Percentiles rank a stretch among this genome's conserved stretches.
phyloP scores from a whole-genome alignment of 352 stramenopile species.

The Phytophthora sojae region DNA sequence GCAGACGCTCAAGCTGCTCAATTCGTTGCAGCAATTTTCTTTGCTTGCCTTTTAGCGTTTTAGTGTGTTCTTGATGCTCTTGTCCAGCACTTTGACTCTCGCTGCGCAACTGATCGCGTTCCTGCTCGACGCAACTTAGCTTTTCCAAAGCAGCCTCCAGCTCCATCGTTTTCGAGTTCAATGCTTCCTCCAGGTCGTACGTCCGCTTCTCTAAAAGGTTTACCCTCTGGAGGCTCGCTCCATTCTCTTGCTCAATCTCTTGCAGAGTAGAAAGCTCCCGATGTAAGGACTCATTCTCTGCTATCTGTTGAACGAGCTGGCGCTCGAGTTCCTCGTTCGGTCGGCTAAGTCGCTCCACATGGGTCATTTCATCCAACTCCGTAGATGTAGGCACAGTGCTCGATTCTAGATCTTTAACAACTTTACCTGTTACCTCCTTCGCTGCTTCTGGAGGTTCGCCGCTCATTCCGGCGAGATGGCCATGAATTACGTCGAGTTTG shows the following conservation, averaged over 20 bases:
- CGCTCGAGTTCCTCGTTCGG: conserved; percentile 52
- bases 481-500: background rate
- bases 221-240: conserved; percentile 58
- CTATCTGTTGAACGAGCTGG: conserved; percentile 38
- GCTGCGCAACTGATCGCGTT: conserved; percentile 47
- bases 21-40: conserved; percentile 38
- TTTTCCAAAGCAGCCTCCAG: conserved; percentile 30
- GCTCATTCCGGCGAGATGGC: background rate
- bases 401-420: background rate
- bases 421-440: conserved; percentile 2
- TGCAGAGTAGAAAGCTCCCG: conserved; percentile 46
- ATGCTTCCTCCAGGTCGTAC: conserved; percentile 48
- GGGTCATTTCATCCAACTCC: conserved; percentile 53
- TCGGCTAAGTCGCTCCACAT: conserved; percentile 59
- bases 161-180: conserved; percentile 38
- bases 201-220: conserved; percentile 63
- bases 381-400: conserved; percentile 23
- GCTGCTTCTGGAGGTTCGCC: background rate
- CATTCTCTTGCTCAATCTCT: conserved; percentile 63
- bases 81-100: conserved; percentile 37
- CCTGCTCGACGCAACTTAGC: conserved; percentile 33
- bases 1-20: conserved; percentile 45
- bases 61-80: conserved; percentile 42
- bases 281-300: conserved; percentile 57
- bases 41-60: conserved; percentile 33